Base-by-base conservation (phyloP, 139 green algal genomes). In the Cymbomonas tetramitiformis region DNA sequence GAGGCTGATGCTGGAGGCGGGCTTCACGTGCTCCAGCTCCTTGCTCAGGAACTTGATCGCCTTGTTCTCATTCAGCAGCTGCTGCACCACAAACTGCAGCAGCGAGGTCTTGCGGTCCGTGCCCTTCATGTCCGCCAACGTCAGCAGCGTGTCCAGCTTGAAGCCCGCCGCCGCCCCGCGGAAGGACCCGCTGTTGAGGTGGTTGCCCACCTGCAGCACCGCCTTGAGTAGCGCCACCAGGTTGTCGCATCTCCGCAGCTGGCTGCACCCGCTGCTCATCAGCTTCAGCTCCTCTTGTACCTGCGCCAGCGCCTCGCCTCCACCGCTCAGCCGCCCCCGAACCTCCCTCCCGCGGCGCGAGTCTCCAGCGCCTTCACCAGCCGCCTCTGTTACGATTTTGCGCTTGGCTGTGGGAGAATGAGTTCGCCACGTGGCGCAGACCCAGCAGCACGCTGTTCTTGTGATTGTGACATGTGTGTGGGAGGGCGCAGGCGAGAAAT, bases 51-150 rank as follows among this genome's bases (percentile, higher is more conserved):
- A n/a, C 32, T 54, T 55, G 19, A 56, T 28, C 8, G 21, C 55
- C 1, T 29, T n/a, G 2, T 51, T 31, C 30, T 57, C 62, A 47
- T 68, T 65, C 2, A 62, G 30, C 15, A 78, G 58, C 56, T 79
- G 56, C 4, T 38, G 31, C 29, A 83, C 51, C 38, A 93, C 70
- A 71, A 83, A 86, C 47, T 86, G 79, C 52, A 93, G 78, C 63
- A 93, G 70, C 19, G 57, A 77, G 8, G 78, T 88, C 38, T 75
- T 80, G 39, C 73, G 56, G 61, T 85, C 67, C 0, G 64, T 57
- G 51, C 68, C 72, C 46, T 79, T 80, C 58, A 87, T 51, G 34
- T 87, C 79, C 2, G 67, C 59, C 24, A 87, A 61, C 34, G 78
- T 61, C 6, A 76, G 56, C 21, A 83, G 62, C 12, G 70, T 67